Evolutionary conservation across 2,329 filamentous ascomycete genomes (phyloP), one percentile per base, ranked within the genome.

Genomic region (Hymenoscyphus salicellus): DNA sequence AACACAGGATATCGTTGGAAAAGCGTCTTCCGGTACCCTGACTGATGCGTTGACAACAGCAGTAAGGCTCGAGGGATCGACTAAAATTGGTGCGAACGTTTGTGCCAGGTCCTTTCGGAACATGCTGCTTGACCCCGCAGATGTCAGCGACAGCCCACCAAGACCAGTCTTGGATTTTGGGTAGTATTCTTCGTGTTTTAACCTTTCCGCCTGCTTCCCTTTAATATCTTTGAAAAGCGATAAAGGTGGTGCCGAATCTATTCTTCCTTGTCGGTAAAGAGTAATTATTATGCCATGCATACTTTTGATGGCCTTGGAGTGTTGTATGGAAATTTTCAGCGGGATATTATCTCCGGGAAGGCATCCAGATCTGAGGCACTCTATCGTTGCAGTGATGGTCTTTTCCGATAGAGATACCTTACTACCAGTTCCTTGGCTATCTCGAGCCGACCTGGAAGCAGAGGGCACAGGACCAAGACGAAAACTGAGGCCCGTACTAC

Each of bases 21-120:
- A 98, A 0, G 88, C 88, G 73, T 97, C 92, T 68, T 96, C 92
- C 0, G 95, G 95, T 2, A 98, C 86, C 70, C 92, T 88, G 17
- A 99, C 86, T 2, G 90, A 90, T 3, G 93, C 90, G 17, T 89
- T 95, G 52, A 98, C 86, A 56, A 89, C 89, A 1, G 93, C 88
- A 23, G 88, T 89, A 69, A 97, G 82, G 0, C 89, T 93, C 30
- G 77, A 80, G 0, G 93, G 94, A 73, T 98, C 90, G 62, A 98
- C 89, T 62, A 97, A 92, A 56, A 99, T 82, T 4, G 95, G 93
- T 23, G 91, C 89, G 63, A 96, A 92, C 0, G 90, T 89, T 76
- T 99, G 95, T 4, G 91, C 89, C 3, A 99, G 80, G 75, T 99
- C 95, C 76, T 98, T 98, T 62, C 95, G 89, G 75, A 97, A 98